phyloP scores from a whole-genome alignment of 768 basidiomycete species.

The Lanmaoa rubissima region DNA sequence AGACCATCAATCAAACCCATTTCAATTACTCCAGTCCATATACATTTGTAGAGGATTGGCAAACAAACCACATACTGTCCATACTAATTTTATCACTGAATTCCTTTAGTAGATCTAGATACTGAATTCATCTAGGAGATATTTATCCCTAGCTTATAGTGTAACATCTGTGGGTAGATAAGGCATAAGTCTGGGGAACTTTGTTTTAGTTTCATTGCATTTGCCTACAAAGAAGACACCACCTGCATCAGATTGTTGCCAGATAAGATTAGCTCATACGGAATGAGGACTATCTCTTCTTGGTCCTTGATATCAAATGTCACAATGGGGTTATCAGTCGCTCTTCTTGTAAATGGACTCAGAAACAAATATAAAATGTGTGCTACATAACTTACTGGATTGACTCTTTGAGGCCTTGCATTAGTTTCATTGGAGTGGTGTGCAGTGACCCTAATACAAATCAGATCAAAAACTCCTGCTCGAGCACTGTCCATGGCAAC shows the following conservation, averaged over 20 bases:
- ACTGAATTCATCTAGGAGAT: too few species aligned
- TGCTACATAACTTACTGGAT: slow-evolving; percentile 13
- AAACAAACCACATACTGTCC: too few species aligned
- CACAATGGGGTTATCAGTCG: slow-evolving; percentile 7
- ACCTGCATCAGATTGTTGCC: slow-evolving; percentile 41
- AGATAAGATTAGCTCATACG: slow-evolving; percentile 20
- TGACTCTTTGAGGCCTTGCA: slow-evolving; percentile 28
- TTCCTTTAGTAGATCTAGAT: too few species aligned
- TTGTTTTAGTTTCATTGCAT: too few species aligned
- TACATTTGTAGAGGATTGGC: too few species aligned
- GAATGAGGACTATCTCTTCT: slow-evolving; percentile 23
- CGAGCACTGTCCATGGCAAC: slow-evolving; percentile 27
- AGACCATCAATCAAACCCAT: too few species aligned
- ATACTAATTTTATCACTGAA: too few species aligned
- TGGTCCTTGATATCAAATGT: slow-evolving; percentile 24
- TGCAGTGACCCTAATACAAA: slow-evolving; percentile 36
- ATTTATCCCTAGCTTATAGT: too few species aligned
- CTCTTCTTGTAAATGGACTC: background rate
- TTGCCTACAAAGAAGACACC: too few species aligned
- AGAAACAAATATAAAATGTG: background rate
- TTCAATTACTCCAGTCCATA: too few species aligned
- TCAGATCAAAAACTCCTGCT: slow-evolving; percentile 31
- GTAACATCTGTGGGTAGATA: too few species aligned
- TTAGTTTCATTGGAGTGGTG: slow-evolving; percentile 34
- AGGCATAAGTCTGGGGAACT: too few species aligned